Percentiles rank a stretch among this genome's conserved stretches.
Conservation (phyloP, 2,329 filamentous ascomycete genomes). For the Fonsecaea nubica region DNA sequence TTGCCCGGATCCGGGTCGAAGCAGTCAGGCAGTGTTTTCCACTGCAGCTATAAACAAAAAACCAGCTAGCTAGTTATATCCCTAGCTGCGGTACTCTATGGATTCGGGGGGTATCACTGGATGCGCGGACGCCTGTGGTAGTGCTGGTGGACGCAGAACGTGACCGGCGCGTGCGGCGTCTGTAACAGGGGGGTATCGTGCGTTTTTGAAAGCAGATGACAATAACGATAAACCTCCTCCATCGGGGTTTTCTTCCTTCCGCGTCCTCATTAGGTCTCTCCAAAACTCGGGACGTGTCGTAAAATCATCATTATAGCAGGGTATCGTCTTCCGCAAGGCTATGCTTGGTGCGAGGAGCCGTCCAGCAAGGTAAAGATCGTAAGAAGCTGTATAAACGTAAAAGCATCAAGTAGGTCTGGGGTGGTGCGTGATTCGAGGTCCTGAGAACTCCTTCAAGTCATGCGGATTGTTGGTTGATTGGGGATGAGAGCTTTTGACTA, state of each 20-base stretch:
- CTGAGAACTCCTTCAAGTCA: neutral
- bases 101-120: slow-evolving; percentile 4
- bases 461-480: neutral
- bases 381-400: slow-evolving; percentile 1
- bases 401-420: neutral
- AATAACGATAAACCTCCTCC: neutral
- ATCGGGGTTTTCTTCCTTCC: neutral
- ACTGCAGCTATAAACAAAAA: slow-evolving; percentile 1
- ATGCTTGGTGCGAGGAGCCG: neutral
- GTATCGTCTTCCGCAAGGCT: slow-evolving; percentile 9
- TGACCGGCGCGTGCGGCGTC: neutral
- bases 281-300: neutral
- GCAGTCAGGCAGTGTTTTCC: neutral
- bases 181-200: slow-evolving; percentile 1
- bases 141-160: neutral
- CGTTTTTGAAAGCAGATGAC: neutral
- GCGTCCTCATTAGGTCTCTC: slow-evolving; percentile 4
- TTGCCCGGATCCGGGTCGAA: neutral
- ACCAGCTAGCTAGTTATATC: neutral
- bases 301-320: slow-evolving; percentile 6
- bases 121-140: neutral
- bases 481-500: neutral
- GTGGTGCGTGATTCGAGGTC: neutral
- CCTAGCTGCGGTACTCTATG: neutral
- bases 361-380: slow-evolving; percentile 12